These are phyloP conservation scores for Botrytis elliptica DNA, from an alignment of 2,329 filamentous ascomycete species.

Conservation along the genomic window DNA sequence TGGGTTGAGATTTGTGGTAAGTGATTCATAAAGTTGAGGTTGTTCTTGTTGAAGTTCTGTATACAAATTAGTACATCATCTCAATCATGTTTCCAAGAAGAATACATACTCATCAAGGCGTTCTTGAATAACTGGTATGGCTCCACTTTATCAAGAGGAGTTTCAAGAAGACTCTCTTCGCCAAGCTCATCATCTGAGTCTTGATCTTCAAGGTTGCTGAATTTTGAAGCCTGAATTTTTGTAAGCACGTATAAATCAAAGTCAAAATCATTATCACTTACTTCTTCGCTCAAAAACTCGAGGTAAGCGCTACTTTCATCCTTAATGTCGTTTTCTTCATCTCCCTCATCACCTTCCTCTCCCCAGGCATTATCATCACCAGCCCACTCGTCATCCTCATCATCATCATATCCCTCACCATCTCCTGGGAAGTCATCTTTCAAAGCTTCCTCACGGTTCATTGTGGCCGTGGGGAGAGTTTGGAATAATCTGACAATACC, in stretches of 20 bases:
- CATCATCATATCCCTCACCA: conserved; percentile 58
- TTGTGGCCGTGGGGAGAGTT: conserved; percentile 81
- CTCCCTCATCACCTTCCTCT: conserved; percentile 63
- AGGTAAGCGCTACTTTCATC: conserved; percentile 94
- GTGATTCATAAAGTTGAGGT: conserved; percentile 78
- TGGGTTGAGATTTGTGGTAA: conserved; percentile 74
- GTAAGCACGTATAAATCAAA: conserved; percentile 19
- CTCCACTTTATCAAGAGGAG: conserved; percentile 91
- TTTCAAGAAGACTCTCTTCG: conserved; percentile 91
- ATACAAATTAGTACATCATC: conserved; percentile 21
- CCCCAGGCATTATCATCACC: conserved; percentile 80
- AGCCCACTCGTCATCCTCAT: conserved; percentile 73
- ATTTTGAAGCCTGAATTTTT: conserved; percentile 70
- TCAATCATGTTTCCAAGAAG: too few relatives aligned
- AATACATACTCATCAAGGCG: conserved; percentile 73
- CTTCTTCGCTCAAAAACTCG: conserved; percentile 92
- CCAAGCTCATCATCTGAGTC: conserved; percentile 84
- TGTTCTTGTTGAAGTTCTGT: conserved; percentile 86
- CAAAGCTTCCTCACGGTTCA: conserved; percentile 88
- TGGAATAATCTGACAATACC: conserved; percentile 91
- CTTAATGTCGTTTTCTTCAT: conserved; percentile 61
- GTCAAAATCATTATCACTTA: conserved; percentile 40
- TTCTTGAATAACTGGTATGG: conserved; percentile 87
- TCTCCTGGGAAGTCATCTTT: conserved; percentile 81
- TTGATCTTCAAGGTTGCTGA: conserved; percentile 65